Conservation (phyloP, 495 filamentous ascomycete species). For the Hamigera avellanea region DNA sequence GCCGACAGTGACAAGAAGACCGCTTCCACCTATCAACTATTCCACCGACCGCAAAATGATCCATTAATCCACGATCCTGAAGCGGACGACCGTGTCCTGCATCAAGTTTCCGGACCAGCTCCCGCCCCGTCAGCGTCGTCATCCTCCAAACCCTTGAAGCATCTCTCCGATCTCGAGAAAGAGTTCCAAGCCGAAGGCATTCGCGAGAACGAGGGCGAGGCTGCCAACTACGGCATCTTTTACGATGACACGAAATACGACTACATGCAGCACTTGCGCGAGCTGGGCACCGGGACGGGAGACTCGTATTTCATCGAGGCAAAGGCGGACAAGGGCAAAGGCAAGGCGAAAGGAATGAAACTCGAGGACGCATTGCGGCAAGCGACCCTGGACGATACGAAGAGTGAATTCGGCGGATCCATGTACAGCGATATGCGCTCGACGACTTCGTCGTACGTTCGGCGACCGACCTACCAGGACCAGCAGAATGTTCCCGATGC, state of each 20-base stretch:
- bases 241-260: constrained; percentile 86
- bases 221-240: constrained; percentile 86
- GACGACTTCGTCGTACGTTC: constrained; percentile 52
- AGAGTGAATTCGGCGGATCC: constrained; percentile 32
- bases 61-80: constrained; percentile 80
- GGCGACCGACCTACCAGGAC: constrained; percentile 73
- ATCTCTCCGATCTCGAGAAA: constrained; percentile 59
- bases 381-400: constrained; percentile 45
- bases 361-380: constrained; percentile 74
- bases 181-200: constrained; percentile 61
- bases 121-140: constrained; percentile 14
- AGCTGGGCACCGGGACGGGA: constrained; percentile 52
- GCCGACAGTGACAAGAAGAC: constrained; percentile 76
- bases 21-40: constrained; percentile 82
- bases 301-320: constrained; percentile 70
- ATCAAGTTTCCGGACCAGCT: constrained; percentile 30
- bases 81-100: constrained; percentile 73
- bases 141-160: constrained; percentile 40
- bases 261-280: constrained; percentile 99
- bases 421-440: constrained; percentile 27
- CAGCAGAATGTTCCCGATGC: constrained; percentile 89
- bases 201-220: constrained; percentile 88
- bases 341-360: constrained; percentile 54
- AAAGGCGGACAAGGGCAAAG: constrained; percentile 38
- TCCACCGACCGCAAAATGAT: constrained; percentile 94